Base-by-base conservation (phyloP, 2,329 filamentous ascomycete species). In the Thelonectria blattea region DNA sequence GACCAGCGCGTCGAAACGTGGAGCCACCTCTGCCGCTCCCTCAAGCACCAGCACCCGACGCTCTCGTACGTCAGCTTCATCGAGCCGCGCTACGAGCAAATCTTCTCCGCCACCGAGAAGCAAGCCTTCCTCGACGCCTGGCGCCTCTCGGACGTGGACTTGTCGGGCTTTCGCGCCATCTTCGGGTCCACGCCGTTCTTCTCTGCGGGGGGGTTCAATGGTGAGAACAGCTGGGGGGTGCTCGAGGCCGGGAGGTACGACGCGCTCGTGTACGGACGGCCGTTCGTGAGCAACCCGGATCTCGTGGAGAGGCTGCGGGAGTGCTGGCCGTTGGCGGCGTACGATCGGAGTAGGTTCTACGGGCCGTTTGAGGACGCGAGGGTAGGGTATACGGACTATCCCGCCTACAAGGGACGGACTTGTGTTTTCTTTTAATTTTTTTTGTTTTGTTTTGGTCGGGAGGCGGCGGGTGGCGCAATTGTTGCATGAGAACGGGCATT, bases 51-150 rank as follows among this genome's bases (percentile, higher is more conserved):
- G 5, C 72, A 76, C 10, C 80, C 80, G 0, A 65, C 70, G 4
- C 68, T 85, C n/a, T 80, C 80, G 3, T 86, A 86, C 62, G 79
- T 86, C 15, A 82, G 80, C 72, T 83, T 86, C 46, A 76, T 86
- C 49, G 84, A 86, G 70, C 83, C 83, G 63, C 76, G 80, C 15
- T 85, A 78, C 67, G 83, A 86, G 58, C 83, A 85, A 68, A 77
- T 85, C 39, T 78, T 81, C 63, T 80, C 76, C 30, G 71, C 75
- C 14, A 69, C 74, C 11, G 80, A 84, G 65, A 85, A 85, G 65
- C 78, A 83, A 27, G 69, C 73, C 30, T 81, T 83, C 65, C 74
- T 85, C 4, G 57, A 73, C 24, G 79, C 77, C 6, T 85, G 81
- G 81, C 79, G 78, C 2, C 69, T 85, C 6, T 49, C 71, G 7